Base-by-base conservation (phyloP, 2,329 filamentous ascomycete genomes). In the Exutisphaerella laricina region DNA sequence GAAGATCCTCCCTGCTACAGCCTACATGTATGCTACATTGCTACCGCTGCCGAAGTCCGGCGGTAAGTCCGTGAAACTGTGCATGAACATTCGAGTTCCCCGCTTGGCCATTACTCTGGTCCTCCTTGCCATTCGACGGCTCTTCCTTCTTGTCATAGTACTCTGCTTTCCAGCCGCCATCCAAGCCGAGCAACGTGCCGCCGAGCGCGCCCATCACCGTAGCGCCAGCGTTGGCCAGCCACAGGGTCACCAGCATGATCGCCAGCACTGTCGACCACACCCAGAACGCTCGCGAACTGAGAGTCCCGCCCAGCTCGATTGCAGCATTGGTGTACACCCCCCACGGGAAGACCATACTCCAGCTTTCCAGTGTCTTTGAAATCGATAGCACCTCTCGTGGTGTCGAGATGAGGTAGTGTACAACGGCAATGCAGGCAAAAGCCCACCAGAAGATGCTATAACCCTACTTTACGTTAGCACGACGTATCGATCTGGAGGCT, bases 391-490 rank as follows among this genome's bases (percentile, higher is more conserved):
- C 17, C 22, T 25, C 38, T 17, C 28, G 38, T n/a, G 42, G 41
- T 12, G 18, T 18, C 8, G 30, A 16, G 31, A 40, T 18, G 30
- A 39, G 28, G 12, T 44, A 37, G 16, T 50, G 43, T 13, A 41
- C 8, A 16, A 42, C 28, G 16, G 40, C 37, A 26, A 44, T 39
- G 22, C 36, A 38, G 17, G 47, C 41, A 21, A 39, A 50, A 6
- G 36, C 47, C 44, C 47, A 50, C 44, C 40, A 50, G 20, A 50
- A 47, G 20, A 39, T 43, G 4, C 43, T 43, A 26, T 46, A 46
- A n/a, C 46, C 37, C 37, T 30, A n/a, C 2, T 5, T 4, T 35
- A 4, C 17, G 17, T 35, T 20, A 22, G 32, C 32, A 35, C 32
- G 12, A 26, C 12, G 21, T 12, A 2, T 2, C 17, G 5, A 23